Evolutionary conservation across 1,284 basidiomycete species (phyloP).

Genomic region (Cryptococcus sp.): DNA sequence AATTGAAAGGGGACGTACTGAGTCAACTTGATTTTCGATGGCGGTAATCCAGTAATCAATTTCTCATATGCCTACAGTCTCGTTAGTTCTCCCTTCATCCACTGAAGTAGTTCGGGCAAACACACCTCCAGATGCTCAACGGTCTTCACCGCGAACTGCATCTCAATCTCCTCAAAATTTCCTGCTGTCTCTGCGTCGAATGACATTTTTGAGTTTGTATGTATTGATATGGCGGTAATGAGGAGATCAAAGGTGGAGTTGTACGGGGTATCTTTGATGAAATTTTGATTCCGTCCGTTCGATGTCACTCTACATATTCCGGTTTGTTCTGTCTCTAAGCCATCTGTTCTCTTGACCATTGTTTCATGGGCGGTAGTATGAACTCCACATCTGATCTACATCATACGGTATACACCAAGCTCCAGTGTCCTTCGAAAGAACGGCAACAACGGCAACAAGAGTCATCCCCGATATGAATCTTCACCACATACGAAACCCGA

Average conservation of each 20-base stretch:
- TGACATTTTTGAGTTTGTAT: constrained; percentile 21
- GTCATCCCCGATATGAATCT: too few species aligned
- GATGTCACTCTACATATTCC: too few species aligned
- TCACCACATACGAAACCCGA: too few species aligned
- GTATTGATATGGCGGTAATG: not conserved
- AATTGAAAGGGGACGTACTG: constrained; percentile 58
- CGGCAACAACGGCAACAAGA: too few species aligned
- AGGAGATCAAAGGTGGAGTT: not conserved
- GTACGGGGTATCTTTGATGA: not conserved
- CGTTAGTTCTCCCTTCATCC: constrained; percentile 3
- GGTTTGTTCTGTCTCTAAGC: too few species aligned
- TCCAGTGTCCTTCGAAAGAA: too few species aligned
- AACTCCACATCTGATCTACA: too few species aligned
- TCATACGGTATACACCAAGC: too few species aligned
- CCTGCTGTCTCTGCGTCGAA: constrained; percentile 84
- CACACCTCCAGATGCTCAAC: constrained; percentile 89
- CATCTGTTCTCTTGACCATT: too few species aligned
- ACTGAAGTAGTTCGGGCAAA: constrained; percentile 6
- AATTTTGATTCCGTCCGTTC: not conserved
- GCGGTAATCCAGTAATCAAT: constrained; percentile 75
- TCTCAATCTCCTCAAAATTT: constrained; percentile 92
- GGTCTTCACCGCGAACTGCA: constrained; percentile 95
- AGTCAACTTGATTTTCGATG: constrained; percentile 72
- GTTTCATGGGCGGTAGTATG: too few species aligned
- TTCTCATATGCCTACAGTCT: constrained; percentile 87